These are phyloP conservation scores for Ambrosia trifida DNA, from an alignment of 129 eudicot genomes.

Conservation along the genomic window DNA sequence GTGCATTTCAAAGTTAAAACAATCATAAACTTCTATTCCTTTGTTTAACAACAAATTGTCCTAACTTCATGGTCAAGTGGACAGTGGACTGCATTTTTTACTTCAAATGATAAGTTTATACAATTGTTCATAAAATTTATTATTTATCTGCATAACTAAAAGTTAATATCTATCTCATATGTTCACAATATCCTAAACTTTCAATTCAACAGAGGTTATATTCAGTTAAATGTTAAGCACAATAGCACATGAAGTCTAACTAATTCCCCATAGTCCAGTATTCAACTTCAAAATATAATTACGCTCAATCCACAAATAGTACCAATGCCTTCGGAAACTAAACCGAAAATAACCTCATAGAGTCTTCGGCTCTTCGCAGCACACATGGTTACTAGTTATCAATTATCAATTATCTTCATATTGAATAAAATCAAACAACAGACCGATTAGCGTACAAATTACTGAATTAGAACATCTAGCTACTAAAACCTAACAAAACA, in stretches of 20 bases:
- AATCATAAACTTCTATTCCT: too few relatives aligned
- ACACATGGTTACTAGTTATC: conserved; percentile 9
- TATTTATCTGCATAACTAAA: too few relatives aligned
- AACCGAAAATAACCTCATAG: background rate
- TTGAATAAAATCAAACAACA: conserved; percentile 14
- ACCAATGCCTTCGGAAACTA: conserved; percentile 11
- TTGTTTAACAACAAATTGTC: too few relatives aligned
- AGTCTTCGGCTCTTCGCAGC: background rate
- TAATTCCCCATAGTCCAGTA: background rate
- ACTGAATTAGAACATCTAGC: conserved; percentile 10
- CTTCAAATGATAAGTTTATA: too few relatives aligned
- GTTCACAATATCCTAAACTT: conserved; percentile 1
- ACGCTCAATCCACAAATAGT: background rate
- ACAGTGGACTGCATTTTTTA: too few relatives aligned
- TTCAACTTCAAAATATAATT: background rate
- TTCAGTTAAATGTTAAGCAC: background rate
- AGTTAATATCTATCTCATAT: background rate
- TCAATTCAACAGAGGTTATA: background rate
- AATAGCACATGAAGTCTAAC: background rate
- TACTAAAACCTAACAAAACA: background rate
- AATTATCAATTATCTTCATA: background rate
- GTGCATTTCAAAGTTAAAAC: too few relatives aligned
- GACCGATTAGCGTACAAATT: background rate
- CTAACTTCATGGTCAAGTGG: too few relatives aligned
- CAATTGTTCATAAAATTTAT: too few relatives aligned